A percentile compares a stretch with the other conserved stretches of the same genome.
These are phyloP conservation scores for Cyberlindnera sargentensis DNA, from an alignment of 805 yeast species.

Conservation along the genomic window DNA sequence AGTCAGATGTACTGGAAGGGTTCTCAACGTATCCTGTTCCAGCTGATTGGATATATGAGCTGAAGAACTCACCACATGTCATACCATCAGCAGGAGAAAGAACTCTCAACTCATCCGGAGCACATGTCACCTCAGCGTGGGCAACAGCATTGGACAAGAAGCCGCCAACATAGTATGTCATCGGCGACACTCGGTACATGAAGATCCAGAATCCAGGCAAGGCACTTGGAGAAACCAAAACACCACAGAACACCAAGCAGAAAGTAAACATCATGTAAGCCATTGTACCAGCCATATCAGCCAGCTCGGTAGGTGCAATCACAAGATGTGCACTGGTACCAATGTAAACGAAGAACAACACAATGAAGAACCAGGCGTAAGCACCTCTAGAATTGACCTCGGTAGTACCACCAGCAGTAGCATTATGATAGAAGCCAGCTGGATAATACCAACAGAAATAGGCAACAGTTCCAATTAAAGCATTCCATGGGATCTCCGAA, in stretches of 20 bases:
- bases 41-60: conserved; percentile 23
- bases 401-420: conserved; percentile 1
- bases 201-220: conserved; percentile 76
- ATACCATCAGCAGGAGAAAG: conserved; percentile 47
- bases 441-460: conserved; percentile 69
- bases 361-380: conserved; percentile 33
- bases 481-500: conserved; percentile 62
- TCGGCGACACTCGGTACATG: conserved; percentile 69
- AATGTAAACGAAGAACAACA: conserved; percentile 45
- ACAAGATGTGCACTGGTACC: conserved; percentile 53
- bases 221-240: conserved; percentile 47
- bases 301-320: conserved; percentile 51
- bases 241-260: conserved; percentile 73
- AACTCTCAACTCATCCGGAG: conserved; percentile 38
- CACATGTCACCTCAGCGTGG: conserved; percentile 39
- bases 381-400: conserved; percentile 11
- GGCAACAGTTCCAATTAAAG: conserved; percentile 53
- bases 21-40: conserved; percentile 23
- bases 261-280: conserved; percentile 51
- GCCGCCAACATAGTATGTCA: conserved; percentile 57
- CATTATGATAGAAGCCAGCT: conserved; percentile 38
- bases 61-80: conserved; percentile 53
- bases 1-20: conserved; percentile 33
- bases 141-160: conserved; percentile 49
- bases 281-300: conserved; percentile 58